Evolutionary conservation across 495 filamentous ascomycete genomes (phyloP), one percentile per base, ranked within the genome.

Genomic region (Filosporella fistucella): DNA sequence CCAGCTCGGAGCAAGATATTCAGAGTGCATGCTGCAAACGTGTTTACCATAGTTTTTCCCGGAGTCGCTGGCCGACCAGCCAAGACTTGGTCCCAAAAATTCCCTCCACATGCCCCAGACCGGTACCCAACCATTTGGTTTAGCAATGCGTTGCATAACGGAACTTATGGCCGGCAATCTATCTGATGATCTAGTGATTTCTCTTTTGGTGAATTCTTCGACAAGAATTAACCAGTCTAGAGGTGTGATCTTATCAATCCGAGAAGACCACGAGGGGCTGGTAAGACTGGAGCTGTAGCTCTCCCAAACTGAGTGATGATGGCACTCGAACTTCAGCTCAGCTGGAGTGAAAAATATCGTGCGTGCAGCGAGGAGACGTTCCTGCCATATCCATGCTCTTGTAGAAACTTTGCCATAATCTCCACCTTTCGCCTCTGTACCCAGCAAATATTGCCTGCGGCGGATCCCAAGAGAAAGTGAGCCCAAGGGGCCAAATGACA

Each of bases 311-410:
- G 36, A 40, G 22, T 40, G 36, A 13, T 18, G 14, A 20, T 21
- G 36, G 36, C 41, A 44, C 24, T 44, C 41, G 21, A 44, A 44
- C 10, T 44, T 30, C 3, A 29, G 24, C 3, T 14, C 23, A 5
- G 10, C 7, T 12, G 23, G 10, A 5, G 41, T 29, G 24, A 30
- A 44, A 16, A 44, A 44, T 12, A 44, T 33, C 9, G 41, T 44
- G 8, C 41, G 24, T 7, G 13, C 9, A 11, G 41, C 14, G 25
- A 44, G 41, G 21, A 44, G 23, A 8, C 41, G 24, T 18, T 44
- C 41, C 25, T 44, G 41, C 24, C 24, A 44, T 6, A 29, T 14
- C 41, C 41, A 44, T 12, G 23, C 41, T 12, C 41, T 14, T 17
- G 14, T 44, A 32, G 11, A 40, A 1, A 18, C 2, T 20, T 40